These are phyloP conservation scores for Rugonectria rugulosa DNA, from an alignment of 2,329 filamentous ascomycete species.

Conservation along the genomic window DNA sequence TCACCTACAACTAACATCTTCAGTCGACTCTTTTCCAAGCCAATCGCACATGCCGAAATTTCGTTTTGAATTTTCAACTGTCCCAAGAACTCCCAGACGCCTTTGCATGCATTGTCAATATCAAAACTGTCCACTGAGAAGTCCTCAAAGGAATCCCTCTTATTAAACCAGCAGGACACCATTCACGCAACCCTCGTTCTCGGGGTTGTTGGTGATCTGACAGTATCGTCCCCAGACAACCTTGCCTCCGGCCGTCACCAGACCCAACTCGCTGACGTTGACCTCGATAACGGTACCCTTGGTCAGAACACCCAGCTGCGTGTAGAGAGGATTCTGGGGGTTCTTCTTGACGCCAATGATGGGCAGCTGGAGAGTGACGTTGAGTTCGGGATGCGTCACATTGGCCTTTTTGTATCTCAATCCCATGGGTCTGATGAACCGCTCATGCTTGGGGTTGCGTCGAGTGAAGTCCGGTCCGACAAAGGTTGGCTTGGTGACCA, in stretches of 20 bases:
- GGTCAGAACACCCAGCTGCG: conserved; percentile 87
- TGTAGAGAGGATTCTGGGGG: conserved; percentile 89
- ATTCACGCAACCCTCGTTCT: conserved; percentile 51
- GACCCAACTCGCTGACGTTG: conserved; percentile 89
- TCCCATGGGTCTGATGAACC: conserved; percentile 60
- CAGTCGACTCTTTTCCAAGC: conserved; percentile 38
- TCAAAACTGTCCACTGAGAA: conserved; percentile 20
- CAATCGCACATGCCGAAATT: conserved; percentile 17
- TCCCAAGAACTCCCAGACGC: conserved; percentile 40
- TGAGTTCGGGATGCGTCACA: conserved; percentile 77
- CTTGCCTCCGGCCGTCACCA: conserved; percentile 91
- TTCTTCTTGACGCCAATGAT: conserved; percentile 73
- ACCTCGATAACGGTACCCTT: conserved; percentile 86
- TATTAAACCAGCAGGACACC: conserved; percentile 37
- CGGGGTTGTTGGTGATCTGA: conserved; percentile 54
- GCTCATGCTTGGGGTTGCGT: conserved; percentile 81
- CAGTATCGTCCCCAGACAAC: conserved; percentile 91
- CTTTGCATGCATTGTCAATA: conserved; percentile 37
- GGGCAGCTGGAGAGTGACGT: conserved; percentile 86
- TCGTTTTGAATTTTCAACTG: conserved; percentile 30
- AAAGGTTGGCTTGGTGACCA: conserved; percentile 71
- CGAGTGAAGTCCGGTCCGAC: conserved; percentile 91
- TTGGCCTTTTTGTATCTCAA: conserved; percentile 61
- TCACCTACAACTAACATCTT: conserved; percentile 39
- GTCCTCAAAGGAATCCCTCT: conserved; percentile 13